Conservation (phyloP, 345 rosid species). For the Rhodomyrtus tomentosa region DNA sequence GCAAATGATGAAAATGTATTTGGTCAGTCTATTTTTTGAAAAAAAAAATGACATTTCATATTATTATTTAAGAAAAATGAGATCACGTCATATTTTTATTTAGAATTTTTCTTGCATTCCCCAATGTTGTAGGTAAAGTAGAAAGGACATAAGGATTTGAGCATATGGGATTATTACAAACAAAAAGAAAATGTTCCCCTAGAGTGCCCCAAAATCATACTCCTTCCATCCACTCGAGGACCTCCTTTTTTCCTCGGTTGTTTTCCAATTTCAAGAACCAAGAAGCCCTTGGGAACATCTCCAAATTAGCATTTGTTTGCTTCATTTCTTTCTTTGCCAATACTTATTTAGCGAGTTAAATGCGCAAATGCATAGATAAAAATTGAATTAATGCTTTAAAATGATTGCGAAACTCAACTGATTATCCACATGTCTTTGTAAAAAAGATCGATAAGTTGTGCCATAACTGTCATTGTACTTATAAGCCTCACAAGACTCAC, state of each 20-base stretch:
- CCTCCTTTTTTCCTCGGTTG: not conserved
- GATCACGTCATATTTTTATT: too few relatives aligned
- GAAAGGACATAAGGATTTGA: not conserved
- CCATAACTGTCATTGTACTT: not conserved
- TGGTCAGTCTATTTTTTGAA: too few relatives aligned
- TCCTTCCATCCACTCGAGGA: not conserved
- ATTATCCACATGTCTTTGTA: not conserved
- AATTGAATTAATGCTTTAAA: not conserved
- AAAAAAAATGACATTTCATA: too few relatives aligned
- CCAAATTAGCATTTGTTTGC: not conserved
- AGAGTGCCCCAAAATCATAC: not conserved
- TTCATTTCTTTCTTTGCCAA: not conserved
- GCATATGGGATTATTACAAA: not conserved
- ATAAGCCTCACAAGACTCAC: not conserved
- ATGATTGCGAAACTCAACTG: not conserved
- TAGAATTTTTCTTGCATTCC: too few relatives aligned
- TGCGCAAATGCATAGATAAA: not conserved
- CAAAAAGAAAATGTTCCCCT: not conserved
- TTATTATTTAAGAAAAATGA: too few relatives aligned
- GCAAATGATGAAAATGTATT: too few relatives aligned
- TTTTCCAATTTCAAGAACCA: not conserved
- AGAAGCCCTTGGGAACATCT: constrained; percentile 2
- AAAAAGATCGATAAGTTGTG: not conserved
- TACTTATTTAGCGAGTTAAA: not conserved
- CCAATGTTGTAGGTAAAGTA: not conserved